These are phyloP conservation scores for Amorphotheca resinae DNA, from an alignment of 495 filamentous ascomycete species.

Conservation along the genomic window DNA sequence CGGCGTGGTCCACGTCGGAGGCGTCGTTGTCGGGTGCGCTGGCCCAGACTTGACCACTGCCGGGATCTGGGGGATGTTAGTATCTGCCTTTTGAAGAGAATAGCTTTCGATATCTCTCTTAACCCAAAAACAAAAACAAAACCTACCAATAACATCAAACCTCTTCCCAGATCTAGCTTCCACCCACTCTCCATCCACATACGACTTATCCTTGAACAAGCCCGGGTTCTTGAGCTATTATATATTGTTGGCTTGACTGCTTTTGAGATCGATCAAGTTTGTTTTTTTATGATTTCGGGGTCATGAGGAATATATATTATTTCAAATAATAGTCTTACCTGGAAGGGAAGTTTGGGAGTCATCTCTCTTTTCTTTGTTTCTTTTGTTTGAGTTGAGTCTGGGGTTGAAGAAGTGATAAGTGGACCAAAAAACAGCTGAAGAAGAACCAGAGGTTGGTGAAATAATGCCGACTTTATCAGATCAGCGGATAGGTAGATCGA, in stretches of 20 bases:
- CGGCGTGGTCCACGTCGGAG: constrained; percentile 49
- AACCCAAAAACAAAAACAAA: not conserved
- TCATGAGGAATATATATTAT: no score
- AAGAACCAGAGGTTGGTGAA: no score
- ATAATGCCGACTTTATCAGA: no score
- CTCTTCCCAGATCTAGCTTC: constrained; percentile 47
- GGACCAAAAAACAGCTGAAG: no score
- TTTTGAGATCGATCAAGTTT: not conserved
- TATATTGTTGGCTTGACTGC: constrained; percentile 10
- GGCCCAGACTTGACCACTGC: constrained; percentile 50
- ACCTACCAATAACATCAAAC: constrained; percentile 53
- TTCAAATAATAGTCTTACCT: constrained; percentile 6
- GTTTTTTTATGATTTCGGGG: no score
- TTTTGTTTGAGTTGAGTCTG: no score
- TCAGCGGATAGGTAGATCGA: no score
- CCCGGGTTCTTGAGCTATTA: constrained; percentile 44
- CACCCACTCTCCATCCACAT: constrained; percentile 50
- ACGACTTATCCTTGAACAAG: constrained; percentile 47
- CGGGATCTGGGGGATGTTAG: constrained; percentile 38
- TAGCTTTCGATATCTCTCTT: no score
- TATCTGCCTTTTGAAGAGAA: not conserved
- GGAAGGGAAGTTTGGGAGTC: constrained; percentile 11
- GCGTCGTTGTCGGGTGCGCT: constrained; percentile 47
- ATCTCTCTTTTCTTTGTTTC: no score
- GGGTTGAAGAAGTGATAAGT: no score